Evolutionary conservation across 768 basidiomycete species (phyloP).

Genomic region (Imleria badia): DNA sequence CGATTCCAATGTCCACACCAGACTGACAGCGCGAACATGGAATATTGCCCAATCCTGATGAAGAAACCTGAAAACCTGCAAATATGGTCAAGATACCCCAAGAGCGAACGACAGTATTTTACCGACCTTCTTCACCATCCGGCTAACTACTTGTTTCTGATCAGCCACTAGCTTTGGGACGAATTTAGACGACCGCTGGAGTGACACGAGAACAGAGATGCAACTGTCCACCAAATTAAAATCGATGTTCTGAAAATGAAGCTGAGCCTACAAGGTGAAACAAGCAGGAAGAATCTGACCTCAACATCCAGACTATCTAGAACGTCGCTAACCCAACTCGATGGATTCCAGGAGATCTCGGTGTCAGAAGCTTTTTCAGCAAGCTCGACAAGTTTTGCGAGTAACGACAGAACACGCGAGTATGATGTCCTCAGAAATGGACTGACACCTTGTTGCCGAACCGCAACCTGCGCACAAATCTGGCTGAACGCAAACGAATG

Average conservation of each 20-base stretch:
- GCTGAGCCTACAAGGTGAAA: background rate
- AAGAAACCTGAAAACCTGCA: slow-evolving; percentile 72
- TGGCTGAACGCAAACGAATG: slow-evolving; percentile 49
- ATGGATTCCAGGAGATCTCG: slow-evolving; percentile 57
- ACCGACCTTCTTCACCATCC: slow-evolving; percentile 55
- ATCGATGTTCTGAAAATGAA: slow-evolving; percentile 33
- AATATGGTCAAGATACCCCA: slow-evolving; percentile 1
- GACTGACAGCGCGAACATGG: slow-evolving; percentile 75
- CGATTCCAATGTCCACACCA: slow-evolving; percentile 79
- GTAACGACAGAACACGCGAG: slow-evolving; percentile 49
- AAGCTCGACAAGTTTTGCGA: slow-evolving; percentile 50
- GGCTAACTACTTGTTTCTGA: slow-evolving; percentile 51
- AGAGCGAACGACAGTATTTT: background rate
- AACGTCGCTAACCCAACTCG: slow-evolving; percentile 58
- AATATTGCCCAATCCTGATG: slow-evolving; percentile 63
- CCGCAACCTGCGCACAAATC: slow-evolving; percentile 41
- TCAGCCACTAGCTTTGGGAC: slow-evolving; percentile 56
- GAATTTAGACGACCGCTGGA: slow-evolving; percentile 52
- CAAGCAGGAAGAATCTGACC: slow-evolving; percentile 34
- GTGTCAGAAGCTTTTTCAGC: slow-evolving; percentile 34
- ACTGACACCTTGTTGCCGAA: slow-evolving; percentile 32
- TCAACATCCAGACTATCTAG: slow-evolving; percentile 56
- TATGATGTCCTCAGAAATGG: slow-evolving; percentile 48
- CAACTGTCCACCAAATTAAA: slow-evolving; percentile 70
- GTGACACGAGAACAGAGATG: slow-evolving; percentile 52